phyloP scores from a whole-genome alignment of 352 stramenopile species.

The Phytophthora sp. region DNA sequence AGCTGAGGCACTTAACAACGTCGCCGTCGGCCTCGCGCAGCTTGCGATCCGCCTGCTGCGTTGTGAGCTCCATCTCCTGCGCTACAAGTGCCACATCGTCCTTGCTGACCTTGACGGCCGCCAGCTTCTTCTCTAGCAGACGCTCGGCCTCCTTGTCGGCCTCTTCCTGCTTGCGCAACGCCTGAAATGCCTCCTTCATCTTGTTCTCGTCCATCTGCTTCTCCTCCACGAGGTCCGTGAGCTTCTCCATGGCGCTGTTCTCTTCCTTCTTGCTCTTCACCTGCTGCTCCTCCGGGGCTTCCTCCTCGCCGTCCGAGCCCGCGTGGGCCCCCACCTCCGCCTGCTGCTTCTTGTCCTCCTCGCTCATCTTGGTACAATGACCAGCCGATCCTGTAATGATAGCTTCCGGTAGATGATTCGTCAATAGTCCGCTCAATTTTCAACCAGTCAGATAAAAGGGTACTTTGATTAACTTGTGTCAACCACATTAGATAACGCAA shows the following conservation, averaged over 20 bases:
- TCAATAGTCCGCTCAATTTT: conserved; percentile 17
- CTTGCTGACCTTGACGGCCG: conserved; percentile 83
- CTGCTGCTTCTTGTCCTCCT: conserved; percentile 48
- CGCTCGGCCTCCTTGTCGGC: conserved; percentile 83
- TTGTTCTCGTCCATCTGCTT: conserved; percentile 91
- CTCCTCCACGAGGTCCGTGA: conserved; percentile 86
- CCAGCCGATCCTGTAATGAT: conserved; percentile 10
- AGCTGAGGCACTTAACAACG: conserved; percentile 71
- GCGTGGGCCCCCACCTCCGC: conserved; percentile 27
- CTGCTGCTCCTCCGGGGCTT: conserved; percentile 54
- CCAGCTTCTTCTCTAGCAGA: conserved; percentile 80
- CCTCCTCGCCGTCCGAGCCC: conserved; percentile 66
- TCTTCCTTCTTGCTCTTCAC: conserved; percentile 86
- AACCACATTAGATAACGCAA: neutral
- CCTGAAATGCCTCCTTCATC: conserved; percentile 84
- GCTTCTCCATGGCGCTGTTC: conserved; percentile 82
- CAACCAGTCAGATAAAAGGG: conserved; percentile 11
- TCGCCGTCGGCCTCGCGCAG: conserved; percentile 80
- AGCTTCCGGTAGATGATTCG: conserved; percentile 27
- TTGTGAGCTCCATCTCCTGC: conserved; percentile 79
- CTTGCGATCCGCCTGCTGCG: conserved; percentile 81
- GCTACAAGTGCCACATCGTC: conserved; percentile 82
- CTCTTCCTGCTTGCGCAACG: conserved; percentile 81
- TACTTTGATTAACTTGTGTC: neutral
- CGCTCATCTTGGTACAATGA: conserved; percentile 33